Evolutionary conservation across 768 basidiomycete species (phyloP), one percentile per base, ranked within the genome.

Genomic region (Leucocoprinus sp.): DNA sequence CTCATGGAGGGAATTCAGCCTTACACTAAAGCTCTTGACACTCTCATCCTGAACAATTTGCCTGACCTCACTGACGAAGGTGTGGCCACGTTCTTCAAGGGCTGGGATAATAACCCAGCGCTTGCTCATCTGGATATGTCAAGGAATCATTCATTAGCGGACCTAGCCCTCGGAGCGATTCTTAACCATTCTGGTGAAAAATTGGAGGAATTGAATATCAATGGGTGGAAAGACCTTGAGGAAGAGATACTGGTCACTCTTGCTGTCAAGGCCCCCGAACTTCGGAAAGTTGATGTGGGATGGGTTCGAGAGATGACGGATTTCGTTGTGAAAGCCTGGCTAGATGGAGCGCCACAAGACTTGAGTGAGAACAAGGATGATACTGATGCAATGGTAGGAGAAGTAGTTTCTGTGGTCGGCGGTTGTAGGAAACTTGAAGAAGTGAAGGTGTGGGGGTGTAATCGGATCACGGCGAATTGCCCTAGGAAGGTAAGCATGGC

Each of bases 281-380:
- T 95, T 57, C 64, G 59, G 54, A 71, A 66, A 57, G 50, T 97
- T 31, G 87, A 98, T 56, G 62, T 93, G 2, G 84, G 93, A 1
- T 98, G 85, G 76, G 92, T 92, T 54, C 67, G 93, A 38, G 72
- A 75, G 17, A 71, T 87, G 31, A 84, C 93, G 48, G 85, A 98
- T 61, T 93, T 85, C 56, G 70, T 84, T 2, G 64, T 97, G 51
- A 83, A 87, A 61, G 74, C 66, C 11, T 64, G 92, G 53, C 55
- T 92, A 52, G 69, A 70, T 35, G 66, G 67, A 4, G 64, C 19
- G 5, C 46, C 46, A 8, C 24, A 36, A 17, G 8, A 22, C 15
- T 23, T 4, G 34, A 37, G 4, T 11, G 23, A 26, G 19, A 15
- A 19, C 4, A 19, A 27, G 9, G 33, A 54, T 28, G 48, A 50